Evolutionary conservation across 1,284 basidiomycete genomes (phyloP), one percentile per base, ranked within the genome.

Genomic region (Leccinum olivaceoglutinosum): DNA sequence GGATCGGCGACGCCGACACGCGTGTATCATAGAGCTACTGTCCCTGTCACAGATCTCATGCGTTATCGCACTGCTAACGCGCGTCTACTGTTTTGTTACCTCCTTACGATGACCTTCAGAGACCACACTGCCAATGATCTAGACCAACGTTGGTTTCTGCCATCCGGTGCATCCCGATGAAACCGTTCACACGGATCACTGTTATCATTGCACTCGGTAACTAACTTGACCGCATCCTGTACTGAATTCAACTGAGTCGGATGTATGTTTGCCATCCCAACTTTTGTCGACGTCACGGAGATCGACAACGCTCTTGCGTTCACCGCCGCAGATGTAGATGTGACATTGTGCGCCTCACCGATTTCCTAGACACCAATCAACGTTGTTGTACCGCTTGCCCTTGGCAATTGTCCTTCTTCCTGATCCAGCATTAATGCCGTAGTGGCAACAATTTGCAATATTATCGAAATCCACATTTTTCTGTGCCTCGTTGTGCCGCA

Each of bases 391-490:
- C n/a, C 8, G 58, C 25, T 59, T 44, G 39, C 39, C 39, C 25
- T 51, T 51, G 39, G 39, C 57, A 58, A 21, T 49, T 1, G 25
- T 6, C 41, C 44, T 3, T 29, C 60, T 68, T 68, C 61, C 60
- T 51, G 61, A 65, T 68, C 68, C 63, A 63, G 68, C 66, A 53
- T 60, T 25, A 51, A 51, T 69, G 38, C 68, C 72, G 70, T 72
- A 66, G 49, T 41, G 18, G 54, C 36, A 54, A 44, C 25, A 29
- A 29, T 29, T 64, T 58, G 29, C 56, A 10, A 29, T 57, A 39
- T 44, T 57, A 57, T 68, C 53, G 36, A 41, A 11, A 21, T 51
- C 21, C 61, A 64, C 54, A 46, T 21, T 61, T 53, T 67, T 59
- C 70, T 70, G 71, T 71, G 60, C 60, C 63, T 63, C 58, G 9